A percentile compares a stretch with the other conserved stretches of the same genome.
Conservation (phyloP, 2,329 filamentous ascomycete genomes). For the Alternaria longipes region DNA sequence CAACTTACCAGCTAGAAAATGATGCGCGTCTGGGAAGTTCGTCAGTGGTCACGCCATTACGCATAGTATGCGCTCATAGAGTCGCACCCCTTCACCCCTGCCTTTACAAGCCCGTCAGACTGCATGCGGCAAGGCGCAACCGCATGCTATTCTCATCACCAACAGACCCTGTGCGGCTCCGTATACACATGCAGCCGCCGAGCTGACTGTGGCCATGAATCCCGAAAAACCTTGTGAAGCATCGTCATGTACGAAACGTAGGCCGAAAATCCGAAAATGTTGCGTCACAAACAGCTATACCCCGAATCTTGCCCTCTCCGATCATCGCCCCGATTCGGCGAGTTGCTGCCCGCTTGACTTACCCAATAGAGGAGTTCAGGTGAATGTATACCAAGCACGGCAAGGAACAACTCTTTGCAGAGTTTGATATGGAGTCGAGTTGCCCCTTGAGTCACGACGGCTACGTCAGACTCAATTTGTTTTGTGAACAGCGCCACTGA, state of each 20-base stretch:
- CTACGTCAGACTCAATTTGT: neutral
- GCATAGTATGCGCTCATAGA: slow-evolving; percentile 6
- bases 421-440: neutral
- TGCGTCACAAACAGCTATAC: slow-evolving; percentile 1
- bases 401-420: slow-evolving; percentile 4
- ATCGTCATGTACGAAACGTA: neutral
- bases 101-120: neutral
- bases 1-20: neutral
- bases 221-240: neutral
- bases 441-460: slow-evolving; percentile 3
- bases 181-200: neutral
- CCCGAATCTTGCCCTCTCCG: slow-evolving; percentile 13
- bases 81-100: neutral
- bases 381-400: slow-evolving; percentile 6
- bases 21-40: neutral
- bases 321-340: slow-evolving; percentile 10
- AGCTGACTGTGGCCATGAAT: neutral
- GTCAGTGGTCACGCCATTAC: slow-evolving; percentile 12
- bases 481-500: neutral
- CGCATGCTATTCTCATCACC: neutral
- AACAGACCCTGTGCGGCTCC: neutral
- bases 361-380: slow-evolving; percentile 14
- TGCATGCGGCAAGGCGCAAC: neutral
- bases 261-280: slow-evolving; percentile 1
- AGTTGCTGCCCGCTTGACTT: slow-evolving; percentile 25